Base-by-base conservation (phyloP, 176 grass and related monocot species). In the Poa pratensis region DNA sequence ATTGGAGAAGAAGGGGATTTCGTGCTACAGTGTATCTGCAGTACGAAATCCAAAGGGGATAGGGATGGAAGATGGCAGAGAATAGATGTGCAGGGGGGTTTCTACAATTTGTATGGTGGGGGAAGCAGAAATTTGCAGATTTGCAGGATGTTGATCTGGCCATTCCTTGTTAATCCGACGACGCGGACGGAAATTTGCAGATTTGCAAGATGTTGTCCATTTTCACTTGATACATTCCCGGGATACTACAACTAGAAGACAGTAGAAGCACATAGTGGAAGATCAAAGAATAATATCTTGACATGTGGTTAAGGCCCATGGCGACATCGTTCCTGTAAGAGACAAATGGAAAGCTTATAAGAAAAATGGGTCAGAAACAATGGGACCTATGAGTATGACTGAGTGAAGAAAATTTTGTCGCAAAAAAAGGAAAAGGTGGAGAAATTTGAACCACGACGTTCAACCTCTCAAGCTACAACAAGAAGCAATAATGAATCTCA, bases 331-430 rank as follows among this genome's bases (percentile, higher is more conserved):
- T 73, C 22, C 42, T 16, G 42, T 16, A 49, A 26, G n/a, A 48
- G 42, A 49, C 69, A 73, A 49, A 27, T 73, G 69, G 69, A 73
- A 35, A 73, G 43, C 42, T 73, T 49, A 13, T 9, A 72, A 72
- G 42, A 73, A 73, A 49, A 11, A 17, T 49, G n/a, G 42, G 26
- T 12, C 40, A 26, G n/a, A 49, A 73, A 73, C 42, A 49, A 73
- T 73, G 69, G 6, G 24, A 62, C 59, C 59, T 61, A 27, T 61
- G 59, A 61, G 59, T 61, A 26, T 14, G 43, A 45, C 40, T 48
- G 12, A 26, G n/a, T 12, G 42, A 24, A 24, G 69, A 72, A 72
- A 72, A 72, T 16, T 14, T 26, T 27, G 59, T 27, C 23, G 4
- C 11, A 28, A 26, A 61, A 13, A 22, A 61, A 9, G 5, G 6